phyloP scores from a whole-genome alignment of 148 eudicot genomes.

The Rhododendron williamsianum region DNA sequence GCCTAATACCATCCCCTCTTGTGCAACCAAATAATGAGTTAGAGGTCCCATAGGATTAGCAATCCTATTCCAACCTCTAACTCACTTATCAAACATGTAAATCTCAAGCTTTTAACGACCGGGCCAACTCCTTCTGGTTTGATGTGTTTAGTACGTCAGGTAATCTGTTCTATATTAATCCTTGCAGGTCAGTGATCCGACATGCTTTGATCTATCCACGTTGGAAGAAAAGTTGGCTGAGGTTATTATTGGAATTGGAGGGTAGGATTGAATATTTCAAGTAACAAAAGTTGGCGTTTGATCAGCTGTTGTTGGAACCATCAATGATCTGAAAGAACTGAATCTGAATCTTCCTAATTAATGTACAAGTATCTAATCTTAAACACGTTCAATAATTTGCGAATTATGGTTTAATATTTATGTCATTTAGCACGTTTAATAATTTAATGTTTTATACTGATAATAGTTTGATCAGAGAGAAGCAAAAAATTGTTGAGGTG shows the following conservation, averaged over 20 bases:
- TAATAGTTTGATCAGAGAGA: no score
- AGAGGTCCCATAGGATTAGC: no score
- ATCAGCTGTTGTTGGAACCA: not conserved
- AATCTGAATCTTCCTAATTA: not conserved
- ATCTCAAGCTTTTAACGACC: no score
- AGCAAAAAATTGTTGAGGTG: not conserved
- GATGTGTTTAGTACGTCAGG: not conserved
- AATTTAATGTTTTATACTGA: no score
- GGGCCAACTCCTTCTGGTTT: no score
- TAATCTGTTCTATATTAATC: not conserved
- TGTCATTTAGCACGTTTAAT: no score
- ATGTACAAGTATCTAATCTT: not conserved
- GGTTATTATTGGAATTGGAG: not conserved
- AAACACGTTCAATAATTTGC: no score
- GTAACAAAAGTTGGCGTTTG: not conserved
- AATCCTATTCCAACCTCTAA: no score
- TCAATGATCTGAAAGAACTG: not conserved
- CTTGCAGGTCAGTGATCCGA: constrained; percentile 6
- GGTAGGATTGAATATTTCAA: not conserved
- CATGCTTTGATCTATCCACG: constrained; percentile 5
- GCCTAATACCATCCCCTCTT: no score
- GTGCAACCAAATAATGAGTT: no score
- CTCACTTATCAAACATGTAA: no score
- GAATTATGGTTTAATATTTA: no score
- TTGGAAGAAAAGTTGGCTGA: not conserved